Base-by-base conservation (phyloP, 148 eudicot species). In the Hydrangea macrophylla region DNA sequence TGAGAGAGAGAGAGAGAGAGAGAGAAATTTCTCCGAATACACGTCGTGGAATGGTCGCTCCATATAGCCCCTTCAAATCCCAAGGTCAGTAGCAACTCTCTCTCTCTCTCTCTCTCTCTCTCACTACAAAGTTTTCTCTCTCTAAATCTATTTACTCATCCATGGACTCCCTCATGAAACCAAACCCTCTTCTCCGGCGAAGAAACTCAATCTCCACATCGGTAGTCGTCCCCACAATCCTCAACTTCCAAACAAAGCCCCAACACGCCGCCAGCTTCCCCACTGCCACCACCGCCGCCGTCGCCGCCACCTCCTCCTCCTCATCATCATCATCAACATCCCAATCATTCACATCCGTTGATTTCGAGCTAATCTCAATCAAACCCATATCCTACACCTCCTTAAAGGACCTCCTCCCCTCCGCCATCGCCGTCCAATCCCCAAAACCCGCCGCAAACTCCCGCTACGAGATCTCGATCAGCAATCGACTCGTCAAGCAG, bases 401-500 rank as follows among this genome's bases (percentile, higher is more conserved):
- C 31, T 67, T 89, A 10, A 82, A 66, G 33, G 92, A 92, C 75
- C 75, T 86, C 44, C 76, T 84, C 28, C 86, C 94, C 2, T 55
- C 77, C 17, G 57, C 75, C n/a, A n/a, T n/a, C 7, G 74, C 81
- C 4, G 67, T 78, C 54, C 72, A 79, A 59, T 89, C 85, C 12
- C 85, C 89, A 2, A 35, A 22, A 54, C 35, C 78, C 56, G 32
- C 48, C 27, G 18, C 64, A 1, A 69, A 48, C 23, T 64, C 87
- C 1, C 77, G 86, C 2, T 75, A 65, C 70, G 90, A 90, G 65
- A 90, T 90, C 67, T 74, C 83, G 9, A 90, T 93, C 48, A 86
- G 92, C 10, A 90, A 93, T 62, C 89, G 88, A 18, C 89, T 90
- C 18, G 89, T 93, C 0, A 88, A 93, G 74, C 96, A 90, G 55